phyloP scores from a whole-genome alignment of 2,329 filamentous ascomycete species.

The Metarhizium humberi region DNA sequence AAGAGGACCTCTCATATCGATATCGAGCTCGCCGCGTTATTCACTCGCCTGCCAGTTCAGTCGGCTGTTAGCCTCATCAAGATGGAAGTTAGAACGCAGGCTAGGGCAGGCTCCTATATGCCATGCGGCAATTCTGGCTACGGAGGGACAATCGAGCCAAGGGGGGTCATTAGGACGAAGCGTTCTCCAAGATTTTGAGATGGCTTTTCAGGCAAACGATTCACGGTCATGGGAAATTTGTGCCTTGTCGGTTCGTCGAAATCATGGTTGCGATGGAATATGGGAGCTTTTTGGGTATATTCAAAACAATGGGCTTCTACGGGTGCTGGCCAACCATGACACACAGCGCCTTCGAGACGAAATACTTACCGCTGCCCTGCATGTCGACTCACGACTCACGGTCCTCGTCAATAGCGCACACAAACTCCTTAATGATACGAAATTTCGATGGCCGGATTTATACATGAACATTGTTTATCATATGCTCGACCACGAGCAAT shows the following conservation, averaged over 20 bases:
- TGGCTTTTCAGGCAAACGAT: conserved; percentile 6
- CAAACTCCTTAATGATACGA: conserved; percentile 26
- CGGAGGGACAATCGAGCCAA: no score
- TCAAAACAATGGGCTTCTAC: conserved; percentile 7
- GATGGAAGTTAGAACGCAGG: conserved; percentile 12
- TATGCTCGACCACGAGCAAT: conserved; percentile 30
- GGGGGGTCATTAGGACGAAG: neutral
- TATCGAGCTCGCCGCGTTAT: neutral
- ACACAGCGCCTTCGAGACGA: conserved; percentile 19
- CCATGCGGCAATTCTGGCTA: neutral
- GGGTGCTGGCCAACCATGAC: conserved; percentile 12
- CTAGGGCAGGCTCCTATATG: conserved; percentile 8
- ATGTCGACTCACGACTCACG: conserved; percentile 14
- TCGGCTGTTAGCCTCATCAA: conserved; percentile 4
- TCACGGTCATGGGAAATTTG: conserved; percentile 12
- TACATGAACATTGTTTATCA: conserved; percentile 37
- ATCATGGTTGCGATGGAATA: conserved; percentile 14
- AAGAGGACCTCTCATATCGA: neutral
- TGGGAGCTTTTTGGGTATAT: conserved; percentile 20
- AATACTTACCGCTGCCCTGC: conserved; percentile 20
- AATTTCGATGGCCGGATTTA: conserved; percentile 38
- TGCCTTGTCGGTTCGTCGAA: conserved; percentile 11
- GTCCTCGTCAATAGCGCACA: conserved; percentile 17
- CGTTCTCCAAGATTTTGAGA: neutral
- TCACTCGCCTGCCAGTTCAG: neutral